Conservation (phyloP, 257 asterid species). For the Haberlea rhodopensis region DNA sequence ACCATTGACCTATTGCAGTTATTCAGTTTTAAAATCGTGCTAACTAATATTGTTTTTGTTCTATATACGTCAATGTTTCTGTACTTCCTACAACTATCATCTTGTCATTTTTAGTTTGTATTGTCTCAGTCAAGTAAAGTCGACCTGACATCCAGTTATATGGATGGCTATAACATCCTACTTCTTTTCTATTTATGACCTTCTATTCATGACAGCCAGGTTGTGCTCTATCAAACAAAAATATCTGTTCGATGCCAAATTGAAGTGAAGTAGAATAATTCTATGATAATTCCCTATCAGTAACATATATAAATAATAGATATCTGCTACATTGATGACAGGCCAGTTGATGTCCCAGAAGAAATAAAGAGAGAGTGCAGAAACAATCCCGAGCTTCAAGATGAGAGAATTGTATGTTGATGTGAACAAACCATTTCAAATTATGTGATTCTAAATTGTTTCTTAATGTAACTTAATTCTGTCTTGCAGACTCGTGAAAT, state of each 20-base stretch:
- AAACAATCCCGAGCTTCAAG: conserved; percentile 30
- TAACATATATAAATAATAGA: too few species aligned
- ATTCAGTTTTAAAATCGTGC: conserved; percentile 2
- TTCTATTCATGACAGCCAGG: not conserved
- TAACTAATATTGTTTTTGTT: conserved; percentile 12
- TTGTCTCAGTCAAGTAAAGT: not conserved
- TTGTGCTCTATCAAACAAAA: not conserved
- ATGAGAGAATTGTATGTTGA: conserved; percentile 46
- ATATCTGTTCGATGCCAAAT: not conserved
- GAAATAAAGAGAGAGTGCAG: conserved; percentile 31
- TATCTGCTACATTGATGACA: conserved; percentile 33
- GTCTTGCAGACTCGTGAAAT: conserved; percentile 45
- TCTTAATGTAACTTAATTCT: conserved; percentile 13
- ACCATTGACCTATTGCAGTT: not conserved
- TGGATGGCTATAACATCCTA: too few species aligned
- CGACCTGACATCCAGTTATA: conserved; percentile 1
- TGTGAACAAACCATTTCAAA: conserved; percentile 5
- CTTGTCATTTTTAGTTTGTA: not conserved
- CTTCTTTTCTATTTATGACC: not conserved
- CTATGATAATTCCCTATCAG: too few species aligned
- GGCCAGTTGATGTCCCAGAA: conserved; percentile 38
- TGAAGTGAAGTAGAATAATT: too few species aligned
- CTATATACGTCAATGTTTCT: not conserved
- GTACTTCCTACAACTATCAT: conserved; percentile 11
- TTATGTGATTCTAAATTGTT: conserved; percentile 15